Evolutionary conservation across 2,329 filamentous ascomycete species (phyloP).

Genomic region (Monilinia fructicola): DNA sequence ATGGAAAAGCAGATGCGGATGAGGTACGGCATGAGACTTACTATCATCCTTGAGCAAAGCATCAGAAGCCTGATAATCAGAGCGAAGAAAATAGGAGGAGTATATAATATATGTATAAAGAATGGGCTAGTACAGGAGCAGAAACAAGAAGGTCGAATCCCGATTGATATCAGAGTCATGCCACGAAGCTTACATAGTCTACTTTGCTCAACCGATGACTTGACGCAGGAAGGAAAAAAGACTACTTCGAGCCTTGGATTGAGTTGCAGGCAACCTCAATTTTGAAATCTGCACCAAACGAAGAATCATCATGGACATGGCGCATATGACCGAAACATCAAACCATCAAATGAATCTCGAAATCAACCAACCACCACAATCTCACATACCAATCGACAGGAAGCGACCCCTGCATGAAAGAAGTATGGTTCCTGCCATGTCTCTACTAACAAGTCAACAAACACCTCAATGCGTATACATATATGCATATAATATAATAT

Average conservation of each 20-base stretch:
- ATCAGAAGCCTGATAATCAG: neutral
- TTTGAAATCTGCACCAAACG: no score
- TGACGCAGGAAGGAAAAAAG: neutral
- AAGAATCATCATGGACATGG: neutral
- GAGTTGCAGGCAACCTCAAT: neutral
- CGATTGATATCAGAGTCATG: neutral
- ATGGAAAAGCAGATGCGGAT: constrained; percentile 22
- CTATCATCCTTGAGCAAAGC: constrained; percentile 33
- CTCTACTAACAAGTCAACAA: neutral
- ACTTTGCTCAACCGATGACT: no score
- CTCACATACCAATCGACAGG: no score
- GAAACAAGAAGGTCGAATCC: neutral
- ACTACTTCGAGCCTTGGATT: neutral
- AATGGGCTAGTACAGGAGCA: neutral
- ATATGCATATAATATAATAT: neutral
- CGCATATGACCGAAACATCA: neutral
- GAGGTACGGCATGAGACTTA: constrained; percentile 34
- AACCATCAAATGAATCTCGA: neutral
- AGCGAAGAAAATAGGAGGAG: no score
- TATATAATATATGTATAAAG: no score
- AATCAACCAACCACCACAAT: neutral
- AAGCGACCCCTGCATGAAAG: no score
- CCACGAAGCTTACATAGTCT: neutral
- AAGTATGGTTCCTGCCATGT: neutral
- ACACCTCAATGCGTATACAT: neutral